Evolutionary conservation across 2,329 filamentous ascomycete species (phyloP).

Genomic region (Berkeleyomyces rouxiae): DNA sequence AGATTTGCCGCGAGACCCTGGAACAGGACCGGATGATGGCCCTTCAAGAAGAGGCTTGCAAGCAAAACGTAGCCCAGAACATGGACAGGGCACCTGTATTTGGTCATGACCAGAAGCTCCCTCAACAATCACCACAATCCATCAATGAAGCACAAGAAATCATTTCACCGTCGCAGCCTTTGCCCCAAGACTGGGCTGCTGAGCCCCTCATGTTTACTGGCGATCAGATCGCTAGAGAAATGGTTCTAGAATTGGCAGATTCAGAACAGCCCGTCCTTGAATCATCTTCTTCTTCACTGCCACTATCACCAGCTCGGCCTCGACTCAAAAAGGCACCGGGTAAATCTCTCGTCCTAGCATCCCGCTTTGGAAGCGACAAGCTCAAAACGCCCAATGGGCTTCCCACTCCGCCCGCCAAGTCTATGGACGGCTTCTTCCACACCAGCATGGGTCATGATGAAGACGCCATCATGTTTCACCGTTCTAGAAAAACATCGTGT

Average conservation of each 20-base stretch:
- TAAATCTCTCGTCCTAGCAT: no score
- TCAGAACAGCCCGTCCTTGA: neutral
- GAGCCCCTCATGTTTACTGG: neutral
- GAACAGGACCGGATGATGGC: neutral
- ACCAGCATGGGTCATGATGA: no score
- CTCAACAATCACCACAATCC: no score
- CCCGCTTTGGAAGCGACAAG: no score
- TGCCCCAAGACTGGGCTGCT: neutral
- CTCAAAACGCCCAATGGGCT: no score
- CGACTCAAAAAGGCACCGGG: neutral
- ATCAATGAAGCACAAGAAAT: neutral
- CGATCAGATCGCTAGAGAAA: neutral
- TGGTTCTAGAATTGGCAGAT: neutral
- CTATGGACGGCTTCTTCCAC: no score
- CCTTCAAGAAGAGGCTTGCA: neutral
- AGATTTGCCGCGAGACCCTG: neutral
- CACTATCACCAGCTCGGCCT: neutral
- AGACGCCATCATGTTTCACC: no score
- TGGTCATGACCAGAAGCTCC: no score
- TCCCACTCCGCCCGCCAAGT: no score
- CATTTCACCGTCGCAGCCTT: neutral
- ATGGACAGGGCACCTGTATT: no score
- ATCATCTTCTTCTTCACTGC: neutral
- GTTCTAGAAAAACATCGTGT: no score
- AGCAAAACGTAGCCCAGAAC: neutral